Conservation (phyloP, 192 early-diverging fungal genomes). For the Pilaira anomala region DNA sequence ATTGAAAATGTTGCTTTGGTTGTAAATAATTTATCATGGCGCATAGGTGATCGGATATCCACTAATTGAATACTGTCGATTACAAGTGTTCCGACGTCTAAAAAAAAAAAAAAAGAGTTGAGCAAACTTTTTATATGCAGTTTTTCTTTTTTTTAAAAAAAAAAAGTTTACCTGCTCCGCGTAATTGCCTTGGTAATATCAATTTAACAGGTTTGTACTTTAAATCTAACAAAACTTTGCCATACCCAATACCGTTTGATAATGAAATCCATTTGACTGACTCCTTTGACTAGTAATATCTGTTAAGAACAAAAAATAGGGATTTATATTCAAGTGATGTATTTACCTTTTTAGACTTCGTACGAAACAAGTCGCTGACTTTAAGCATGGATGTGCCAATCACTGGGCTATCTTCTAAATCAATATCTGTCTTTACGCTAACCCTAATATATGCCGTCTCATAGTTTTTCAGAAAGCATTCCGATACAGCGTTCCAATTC, state of each 20-base stretch:
- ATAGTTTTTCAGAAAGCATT: slow-evolving; percentile 20
- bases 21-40: neutral
- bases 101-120: neutral
- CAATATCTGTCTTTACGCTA: slow-evolving; percentile 22
- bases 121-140: neutral
- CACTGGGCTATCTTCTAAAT: slow-evolving; percentile 25
- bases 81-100: slow-evolving; percentile 29
- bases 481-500: slow-evolving; percentile 34
- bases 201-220: slow-evolving; percentile 32
- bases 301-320: neutral
- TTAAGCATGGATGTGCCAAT: slow-evolving; percentile 17
- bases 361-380: slow-evolving; percentile 16
- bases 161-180: slow-evolving; percentile 13
- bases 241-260: slow-evolving; percentile 31
- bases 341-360: slow-evolving; percentile 16
- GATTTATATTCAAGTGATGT: neutral
- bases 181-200: slow-evolving; percentile 4
- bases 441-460: slow-evolving; percentile 12
- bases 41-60: slow-evolving; percentile 16
- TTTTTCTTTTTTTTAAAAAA: neutral
- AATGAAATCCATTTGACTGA: slow-evolving; percentile 22
- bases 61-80: slow-evolving; percentile 14
- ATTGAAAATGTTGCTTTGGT: slow-evolving; percentile 11
- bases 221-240: slow-evolving; percentile 22
- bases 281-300: slow-evolving; percentile 16